Evolutionary conservation across 345 rosid species (phyloP).

Genomic region (Brassica juncea): DNA sequence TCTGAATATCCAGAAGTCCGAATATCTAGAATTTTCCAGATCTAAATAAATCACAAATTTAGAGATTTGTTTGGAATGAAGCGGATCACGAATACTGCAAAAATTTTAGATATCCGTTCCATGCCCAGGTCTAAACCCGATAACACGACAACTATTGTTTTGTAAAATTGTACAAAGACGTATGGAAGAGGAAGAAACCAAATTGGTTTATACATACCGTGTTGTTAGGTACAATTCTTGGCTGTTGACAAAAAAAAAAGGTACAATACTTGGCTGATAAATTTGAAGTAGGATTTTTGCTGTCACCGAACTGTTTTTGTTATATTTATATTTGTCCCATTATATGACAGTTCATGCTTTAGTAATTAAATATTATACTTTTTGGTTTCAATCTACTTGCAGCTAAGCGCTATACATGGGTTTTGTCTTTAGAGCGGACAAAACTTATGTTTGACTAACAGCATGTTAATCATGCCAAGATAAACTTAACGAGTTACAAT

Average conservation of each 20-base stretch:
- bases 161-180: constrained; percentile 4
- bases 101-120: too few species aligned
- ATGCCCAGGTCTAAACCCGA: not conserved
- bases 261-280: constrained; percentile 9
- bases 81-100: too few species aligned
- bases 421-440: constrained; percentile 29
- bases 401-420: constrained; percentile 17
- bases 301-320: constrained; percentile 28
- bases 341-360: constrained; percentile 10
- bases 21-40: too few species aligned
- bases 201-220: constrained; percentile 16
- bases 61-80: too few species aligned
- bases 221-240: constrained; percentile 27
- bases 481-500: constrained; percentile 16
- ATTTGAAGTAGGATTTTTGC: constrained; percentile 30
- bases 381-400: constrained; percentile 26
- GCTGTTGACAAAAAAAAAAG: not conserved
- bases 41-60: too few species aligned
- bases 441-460: constrained; percentile 34
- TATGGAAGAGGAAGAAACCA: constrained; percentile 33
- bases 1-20: too few species aligned
- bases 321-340: not conserved
- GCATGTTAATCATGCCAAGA: constrained; percentile 23
- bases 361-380: constrained; percentile 5
- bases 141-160: not conserved